Percentiles rank a stretch among this genome's conserved stretches.
phyloP scores from a whole-genome alignment of 805 yeast genomes.

The Yamadazyma paraphyllophila region DNA sequence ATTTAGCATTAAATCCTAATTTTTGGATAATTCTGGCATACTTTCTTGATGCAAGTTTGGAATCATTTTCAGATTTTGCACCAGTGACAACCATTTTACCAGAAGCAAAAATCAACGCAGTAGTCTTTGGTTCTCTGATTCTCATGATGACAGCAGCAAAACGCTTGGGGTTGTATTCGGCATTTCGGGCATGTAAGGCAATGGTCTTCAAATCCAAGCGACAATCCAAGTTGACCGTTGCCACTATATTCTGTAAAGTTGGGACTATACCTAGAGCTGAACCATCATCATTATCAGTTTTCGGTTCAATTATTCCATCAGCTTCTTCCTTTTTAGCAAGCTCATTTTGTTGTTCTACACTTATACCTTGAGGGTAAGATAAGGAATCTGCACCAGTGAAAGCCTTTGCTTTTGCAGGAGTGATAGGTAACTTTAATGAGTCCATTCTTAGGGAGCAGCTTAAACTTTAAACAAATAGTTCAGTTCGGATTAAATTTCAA shows the following conservation, averaged over 20 bases:
- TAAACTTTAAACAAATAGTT: not conserved
- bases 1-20: conserved; percentile 95
- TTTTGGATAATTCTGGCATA: conserved; percentile 98
- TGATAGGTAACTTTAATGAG: conserved; percentile 70
- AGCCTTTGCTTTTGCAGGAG: conserved; percentile 73
- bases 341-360: conserved; percentile 13
- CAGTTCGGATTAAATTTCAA: no score
- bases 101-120: conserved; percentile 95
- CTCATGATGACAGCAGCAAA: conserved; percentile 99
- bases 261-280: conserved; percentile 96
- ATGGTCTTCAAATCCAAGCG: conserved; percentile 94
- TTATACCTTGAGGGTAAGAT: conserved; percentile 57
- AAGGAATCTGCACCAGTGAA: conserved; percentile 67
- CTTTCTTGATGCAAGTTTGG: conserved; percentile 96
- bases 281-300: conserved; percentile 54
- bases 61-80: conserved; percentile 97
- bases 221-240: conserved; percentile 95
- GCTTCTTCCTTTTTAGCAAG: conserved; percentile 17
- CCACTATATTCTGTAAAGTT: conserved; percentile 91
- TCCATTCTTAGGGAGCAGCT: conserved; percentile 45
- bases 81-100: conserved; percentile 99
- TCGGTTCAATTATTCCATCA: conserved; percentile 35
- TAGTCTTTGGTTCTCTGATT: conserved; percentile 97
- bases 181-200: conserved; percentile 97
- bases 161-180: conserved; percentile 97